A percentile compares a stretch with the other conserved stretches of the same genome.
Conservation (phyloP, 2,329 filamentous ascomycete genomes). For the Fusarium solani-melongenae region DNA sequence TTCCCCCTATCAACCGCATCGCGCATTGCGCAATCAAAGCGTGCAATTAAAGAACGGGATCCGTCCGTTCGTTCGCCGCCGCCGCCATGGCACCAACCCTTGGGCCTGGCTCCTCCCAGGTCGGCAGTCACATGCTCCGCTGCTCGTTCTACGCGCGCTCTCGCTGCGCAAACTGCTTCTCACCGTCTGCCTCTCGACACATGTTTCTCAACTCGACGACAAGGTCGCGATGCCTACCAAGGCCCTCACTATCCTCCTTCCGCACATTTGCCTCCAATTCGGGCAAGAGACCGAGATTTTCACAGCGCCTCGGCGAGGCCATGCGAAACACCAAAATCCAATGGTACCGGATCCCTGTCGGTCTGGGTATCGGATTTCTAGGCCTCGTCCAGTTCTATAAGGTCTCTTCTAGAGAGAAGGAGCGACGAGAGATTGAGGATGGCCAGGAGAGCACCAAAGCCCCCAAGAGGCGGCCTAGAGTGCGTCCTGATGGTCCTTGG, state of each 20-base stretch:
- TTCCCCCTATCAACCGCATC: neutral
- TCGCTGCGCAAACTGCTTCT: constrained; percentile 45
- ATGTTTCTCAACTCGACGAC: constrained; percentile 36
- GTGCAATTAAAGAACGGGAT: constrained; percentile 17
- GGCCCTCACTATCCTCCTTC: constrained; percentile 37
- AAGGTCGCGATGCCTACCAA: constrained; percentile 41
- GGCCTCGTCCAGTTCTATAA: constrained; percentile 88
- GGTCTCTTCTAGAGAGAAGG: constrained; percentile 68
- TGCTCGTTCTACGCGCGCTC: constrained; percentile 42
- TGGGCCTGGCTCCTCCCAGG: constrained; percentile 49
- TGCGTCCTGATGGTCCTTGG: constrained; percentile 89
- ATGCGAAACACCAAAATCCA: constrained; percentile 70
- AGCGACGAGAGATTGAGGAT: constrained; percentile 59
- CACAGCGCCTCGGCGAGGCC: constrained; percentile 62
- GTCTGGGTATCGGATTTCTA: constrained; percentile 85
- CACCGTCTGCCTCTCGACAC: constrained; percentile 34
- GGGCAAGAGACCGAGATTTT: constrained; percentile 61
- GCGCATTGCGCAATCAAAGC: constrained; percentile 12
- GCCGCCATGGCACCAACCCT: constrained; percentile 49
- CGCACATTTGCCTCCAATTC: constrained; percentile 51
- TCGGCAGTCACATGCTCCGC: constrained; percentile 47
- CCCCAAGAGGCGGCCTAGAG: constrained; percentile 66
- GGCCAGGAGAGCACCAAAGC: constrained; percentile 53
- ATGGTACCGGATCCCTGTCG: constrained; percentile 93
- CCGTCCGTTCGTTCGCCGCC: constrained; percentile 29